Percentiles rank a stretch among this genome's conserved stretches.
Evolutionary conservation across 805 yeast genomes (phyloP).

Genomic region (Scheffersomyces stipitis): DNA sequence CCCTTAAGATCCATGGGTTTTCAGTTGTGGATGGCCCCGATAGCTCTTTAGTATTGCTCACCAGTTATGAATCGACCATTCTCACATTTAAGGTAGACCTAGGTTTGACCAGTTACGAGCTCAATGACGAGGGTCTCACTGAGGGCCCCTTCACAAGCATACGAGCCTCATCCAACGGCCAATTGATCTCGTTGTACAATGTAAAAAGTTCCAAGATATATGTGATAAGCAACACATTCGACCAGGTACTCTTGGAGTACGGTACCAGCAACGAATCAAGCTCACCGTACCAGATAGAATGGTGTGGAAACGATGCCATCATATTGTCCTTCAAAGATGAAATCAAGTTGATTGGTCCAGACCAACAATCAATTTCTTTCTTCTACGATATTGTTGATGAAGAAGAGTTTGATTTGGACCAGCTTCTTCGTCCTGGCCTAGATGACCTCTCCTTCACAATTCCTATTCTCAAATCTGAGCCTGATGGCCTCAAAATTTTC

Average conservation of each 20-base stretch:
- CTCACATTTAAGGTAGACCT: conserved; percentile 25
- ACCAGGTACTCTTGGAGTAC: conserved; percentile 44
- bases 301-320: conserved; percentile 89
- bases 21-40: conserved; percentile 10
- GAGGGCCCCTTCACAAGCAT: conserved; percentile 50
- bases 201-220: conserved; percentile 39
- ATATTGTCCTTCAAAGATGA: conserved; percentile 64
- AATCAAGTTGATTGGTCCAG: conserved; percentile 69
- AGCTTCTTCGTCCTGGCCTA: conserved; percentile 8
- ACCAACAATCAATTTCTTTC: conserved; percentile 55
- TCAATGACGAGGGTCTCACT: conserved; percentile 38
- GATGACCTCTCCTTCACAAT: conserved; percentile 27
- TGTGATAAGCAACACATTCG: conserved; percentile 50
- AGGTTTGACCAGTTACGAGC: conserved; percentile 18
- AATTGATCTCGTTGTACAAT: conserved; percentile 52
- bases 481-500: conserved; percentile 73
- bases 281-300: conserved; percentile 51
- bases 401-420: conserved; percentile 31
- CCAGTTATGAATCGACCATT: conserved; percentile 29
- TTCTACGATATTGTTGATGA: conserved; percentile 39
- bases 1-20: conserved; percentile 22
- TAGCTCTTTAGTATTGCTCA: conserved; percentile 17
- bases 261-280: conserved; percentile 39
- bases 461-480: conserved; percentile 49
- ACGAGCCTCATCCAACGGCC: conserved; percentile 52